Base-by-base conservation (phyloP, 1,139 yeast genomes). In the Hemisphaericaspora lyxosophila region DNA sequence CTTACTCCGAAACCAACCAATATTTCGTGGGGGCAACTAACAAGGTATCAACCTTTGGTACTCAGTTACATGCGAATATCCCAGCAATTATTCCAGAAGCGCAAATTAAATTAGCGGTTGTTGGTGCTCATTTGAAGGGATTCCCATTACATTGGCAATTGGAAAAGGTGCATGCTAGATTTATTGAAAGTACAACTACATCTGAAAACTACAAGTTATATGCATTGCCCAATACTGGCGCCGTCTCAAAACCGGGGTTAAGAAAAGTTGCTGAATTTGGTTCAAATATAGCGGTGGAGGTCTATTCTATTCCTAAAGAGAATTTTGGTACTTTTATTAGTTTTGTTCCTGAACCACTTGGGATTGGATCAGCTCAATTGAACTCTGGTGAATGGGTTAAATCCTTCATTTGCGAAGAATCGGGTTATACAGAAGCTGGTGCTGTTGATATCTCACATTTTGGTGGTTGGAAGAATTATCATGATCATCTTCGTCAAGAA, bases 91-190 rank as follows among this genome's bases (percentile, higher is more conserved):
- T 54, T 39, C 49, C 54, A 11, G 47, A 50, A 3, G 43, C 55
- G 39, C 60, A 60, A 32, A 55, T 71, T 29, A 76, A 82, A 45
- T 68, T 90, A 45, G 97, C 97, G 1, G 98, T 90, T 25, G 97
- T 92, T 34, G 98, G 98, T 41, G 97, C 97, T 36, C 98, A 92
- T 57, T 72, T 92, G 47, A 72, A 80, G 43, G 97, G 96, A 1
- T 78, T 87, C 71, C 90, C 90, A 39, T 73, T 92, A 49, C 90
- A 92, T 61, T 89, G 97, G 96, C 98, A 92, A 67, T 73, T 92
- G 46, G 84, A 85, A 51, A 78, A 85, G 58, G 95, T 85, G 35
- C 77, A 82, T 52, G 97, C 97, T n/a, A 66, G 79, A 3, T 79
- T 86, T 43, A 51, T 82, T 6, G 70, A 75, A 49, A 69, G 78